Evolutionary conservation across 1,284 basidiomycete species (phyloP), one percentile per base, ranked within the genome.

Genomic region (Sporisorium scitamineum): DNA sequence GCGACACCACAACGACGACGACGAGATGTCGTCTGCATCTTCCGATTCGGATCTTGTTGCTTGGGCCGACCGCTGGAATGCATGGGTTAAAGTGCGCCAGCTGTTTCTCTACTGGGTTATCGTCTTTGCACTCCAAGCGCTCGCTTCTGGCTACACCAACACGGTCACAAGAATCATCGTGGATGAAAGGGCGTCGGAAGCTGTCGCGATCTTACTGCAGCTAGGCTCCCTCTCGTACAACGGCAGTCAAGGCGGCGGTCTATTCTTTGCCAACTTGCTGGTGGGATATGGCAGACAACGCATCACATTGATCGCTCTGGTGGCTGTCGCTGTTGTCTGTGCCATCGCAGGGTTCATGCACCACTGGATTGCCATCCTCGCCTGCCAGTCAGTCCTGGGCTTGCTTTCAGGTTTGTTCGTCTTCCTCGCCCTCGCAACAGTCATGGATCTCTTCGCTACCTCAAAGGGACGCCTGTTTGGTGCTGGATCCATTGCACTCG

Each of bases 61-160:
- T 4, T 73, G 64, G 64, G 63, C 78, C 2, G 78, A 80, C 39
- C 61, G 76, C 29, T 80, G 78, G 78, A 58, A 61, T 31, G 31
- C 55, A 6, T 56, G 48, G 54, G 47, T 56, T 9, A 80, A 80
- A 54, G 3, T 64, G 13, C 34, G 54, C 32, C 78, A 78, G 48
- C 14, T 80, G 39, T 55, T 70, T 3, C 50, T 61, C 0, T 65
- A 59, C 53, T 68, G 61, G 61, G 42, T 78, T 32, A 59, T 45
- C 16, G 18, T 79, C 20, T 70, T 80, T 50, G 45, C 68, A 3
- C 48, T 80, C 11, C 76, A 80, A 53, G 72, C 70, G 6, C 58
- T 80, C 7, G 71, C 61, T 22, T 69, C 78, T 5, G 76, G 78
- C 16, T 80, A 76, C 61, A 63, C 64, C 51, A 73, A 70, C 55